phyloP scores from a whole-genome alignment of 345 rosid species.

The Citrus cavaleriei region DNA sequence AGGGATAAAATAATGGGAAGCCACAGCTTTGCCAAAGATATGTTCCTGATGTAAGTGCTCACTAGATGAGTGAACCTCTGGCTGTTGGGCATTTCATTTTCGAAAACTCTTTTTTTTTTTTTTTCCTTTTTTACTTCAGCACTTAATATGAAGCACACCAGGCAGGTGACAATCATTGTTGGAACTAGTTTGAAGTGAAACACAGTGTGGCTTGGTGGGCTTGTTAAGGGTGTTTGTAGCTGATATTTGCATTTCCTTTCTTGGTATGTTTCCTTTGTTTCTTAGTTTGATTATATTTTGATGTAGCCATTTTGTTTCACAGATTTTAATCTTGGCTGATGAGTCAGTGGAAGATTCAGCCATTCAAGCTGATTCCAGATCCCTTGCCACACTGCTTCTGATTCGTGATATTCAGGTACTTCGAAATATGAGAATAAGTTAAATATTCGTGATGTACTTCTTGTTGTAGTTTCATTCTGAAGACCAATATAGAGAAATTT shows the following conservation, averaged over 20 bases:
- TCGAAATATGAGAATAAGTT: not conserved
- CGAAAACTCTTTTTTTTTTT: not conserved
- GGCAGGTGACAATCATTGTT: not conserved
- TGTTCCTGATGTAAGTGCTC: not conserved
- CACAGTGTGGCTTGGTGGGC: not conserved
- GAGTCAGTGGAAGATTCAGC: constrained; percentile 81
- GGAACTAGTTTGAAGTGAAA: not conserved
- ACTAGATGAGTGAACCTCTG: not conserved
- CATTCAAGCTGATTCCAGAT: constrained; percentile 80
- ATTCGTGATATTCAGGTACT: constrained; percentile 81
- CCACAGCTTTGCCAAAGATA: not conserved
- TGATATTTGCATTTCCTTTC: not conserved
- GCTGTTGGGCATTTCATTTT: not conserved
- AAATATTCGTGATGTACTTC: not conserved
- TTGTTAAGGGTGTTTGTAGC: not conserved
- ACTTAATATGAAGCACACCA: not conserved
- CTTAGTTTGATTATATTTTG: not conserved
- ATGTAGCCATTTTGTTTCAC: constrained; percentile 8
- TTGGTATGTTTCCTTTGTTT: not conserved
- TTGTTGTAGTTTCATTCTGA: not conserved
- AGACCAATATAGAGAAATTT: not conserved
- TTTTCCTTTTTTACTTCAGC: not conserved
- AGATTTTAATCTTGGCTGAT: constrained; percentile 77
- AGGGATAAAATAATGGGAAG: not conserved
- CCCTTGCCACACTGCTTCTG: constrained; percentile 65